These are phyloP conservation scores for Podospora conica DNA, from an alignment of 495 filamentous ascomycete species.

Conservation along the genomic window DNA sequence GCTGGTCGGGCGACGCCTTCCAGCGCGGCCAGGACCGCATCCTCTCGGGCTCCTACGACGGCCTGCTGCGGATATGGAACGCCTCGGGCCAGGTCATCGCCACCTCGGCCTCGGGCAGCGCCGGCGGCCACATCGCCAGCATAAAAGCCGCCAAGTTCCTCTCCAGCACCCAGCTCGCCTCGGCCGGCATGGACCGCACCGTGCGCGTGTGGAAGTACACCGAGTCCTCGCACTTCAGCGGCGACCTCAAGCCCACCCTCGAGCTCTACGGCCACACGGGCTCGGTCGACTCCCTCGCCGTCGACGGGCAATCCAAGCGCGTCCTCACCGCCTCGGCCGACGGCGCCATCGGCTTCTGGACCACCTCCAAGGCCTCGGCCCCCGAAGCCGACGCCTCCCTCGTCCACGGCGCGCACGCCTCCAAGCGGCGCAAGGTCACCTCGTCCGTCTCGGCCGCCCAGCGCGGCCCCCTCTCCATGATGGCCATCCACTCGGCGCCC, in stretches of 20 bases:
- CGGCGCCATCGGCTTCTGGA: conserved; percentile 78
- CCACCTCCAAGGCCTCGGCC: conserved; percentile 61
- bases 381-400: conserved; percentile 62
- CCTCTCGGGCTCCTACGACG: conserved; percentile 86
- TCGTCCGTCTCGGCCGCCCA: conserved; percentile 58
- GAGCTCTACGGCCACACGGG: conserved; percentile 83
- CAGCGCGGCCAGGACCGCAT: conserved; percentile 52
- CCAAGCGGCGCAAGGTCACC: conserved; percentile 74
- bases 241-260: conserved; percentile 64
- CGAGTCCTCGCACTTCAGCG: conserved; percentile 55
- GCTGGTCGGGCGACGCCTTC: conserved; percentile 44
- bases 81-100: conserved; percentile 71
- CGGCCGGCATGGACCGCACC: conserved; percentile 73
- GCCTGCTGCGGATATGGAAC: conserved; percentile 81
- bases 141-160: conserved; percentile 79
- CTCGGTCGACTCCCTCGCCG: conserved; percentile 67
- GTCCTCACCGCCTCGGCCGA: conserved; percentile 80
- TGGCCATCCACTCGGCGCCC: conserved; percentile 63
- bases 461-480: conserved; percentile 69
- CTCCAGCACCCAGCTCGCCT: conserved; percentile 67
- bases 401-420: conserved; percentile 54
- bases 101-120: conserved; percentile 54
- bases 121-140: conserved; percentile 65
- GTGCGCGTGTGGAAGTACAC: conserved; percentile 84
- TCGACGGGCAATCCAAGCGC: conserved; percentile 66